phyloP scores from a whole-genome alignment of 306 rosid genomes.

The Lablab purpureus region DNA sequence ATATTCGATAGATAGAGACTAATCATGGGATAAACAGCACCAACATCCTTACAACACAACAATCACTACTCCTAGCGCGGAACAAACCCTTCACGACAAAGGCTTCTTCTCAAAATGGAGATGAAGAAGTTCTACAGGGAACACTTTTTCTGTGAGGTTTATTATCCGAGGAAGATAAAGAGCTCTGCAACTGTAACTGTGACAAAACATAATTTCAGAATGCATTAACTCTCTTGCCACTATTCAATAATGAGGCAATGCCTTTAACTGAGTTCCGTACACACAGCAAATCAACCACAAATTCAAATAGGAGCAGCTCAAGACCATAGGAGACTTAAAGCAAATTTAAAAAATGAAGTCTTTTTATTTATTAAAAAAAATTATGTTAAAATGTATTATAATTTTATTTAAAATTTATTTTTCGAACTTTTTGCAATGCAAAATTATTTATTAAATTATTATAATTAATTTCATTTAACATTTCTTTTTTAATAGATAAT shows the following conservation, averaged over 20 bases:
- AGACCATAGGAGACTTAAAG: too few relatives aligned
- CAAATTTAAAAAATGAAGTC: too few relatives aligned
- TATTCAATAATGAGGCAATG: not conserved
- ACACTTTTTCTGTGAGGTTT: not conserved
- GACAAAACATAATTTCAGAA: not conserved
- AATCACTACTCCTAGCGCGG: too few relatives aligned
- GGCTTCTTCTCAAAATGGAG: constrained; percentile 27
- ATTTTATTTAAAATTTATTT: too few relatives aligned
- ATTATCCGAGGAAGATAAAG: not conserved
- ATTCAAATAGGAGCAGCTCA: too few relatives aligned
- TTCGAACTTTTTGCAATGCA: too few relatives aligned
- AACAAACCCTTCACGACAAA: too few relatives aligned
- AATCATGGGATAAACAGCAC: not conserved
- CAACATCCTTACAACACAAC: not conserved
- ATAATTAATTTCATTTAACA: too few relatives aligned
- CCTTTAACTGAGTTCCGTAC: not conserved
- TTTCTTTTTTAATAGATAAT: too few relatives aligned
- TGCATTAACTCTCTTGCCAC: not conserved
- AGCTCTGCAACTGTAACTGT: constrained; percentile 32
- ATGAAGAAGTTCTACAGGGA: constrained; percentile 32
- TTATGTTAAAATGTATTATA: too few relatives aligned
- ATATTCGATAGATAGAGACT: not conserved
- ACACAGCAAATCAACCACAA: not conserved
- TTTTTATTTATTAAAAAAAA: too few relatives aligned
- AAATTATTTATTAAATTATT: too few relatives aligned